Evolutionary conservation across 1,284 basidiomycete species (phyloP).

Genomic region (Pascua sp.): DNA sequence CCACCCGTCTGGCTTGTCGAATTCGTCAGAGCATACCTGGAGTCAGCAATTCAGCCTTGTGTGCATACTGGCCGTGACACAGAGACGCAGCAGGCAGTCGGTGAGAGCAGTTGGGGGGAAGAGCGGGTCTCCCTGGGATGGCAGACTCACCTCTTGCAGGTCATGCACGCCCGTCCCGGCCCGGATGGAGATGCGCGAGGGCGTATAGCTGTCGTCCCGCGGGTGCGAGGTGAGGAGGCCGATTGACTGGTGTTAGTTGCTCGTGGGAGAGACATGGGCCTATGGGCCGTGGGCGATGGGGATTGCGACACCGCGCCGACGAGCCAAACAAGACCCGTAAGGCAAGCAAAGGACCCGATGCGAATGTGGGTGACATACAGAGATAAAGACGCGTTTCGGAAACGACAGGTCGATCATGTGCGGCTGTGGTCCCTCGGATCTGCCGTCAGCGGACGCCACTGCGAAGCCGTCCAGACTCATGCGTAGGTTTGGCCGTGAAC

Average conservation of each 20-base stretch:
- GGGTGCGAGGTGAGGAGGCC: conserved; percentile 82
- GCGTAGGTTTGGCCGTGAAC: too few relatives aligned
- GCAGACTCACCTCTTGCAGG: conserved; percentile 71
- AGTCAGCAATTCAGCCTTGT: conserved; percentile 1
- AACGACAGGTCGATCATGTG: conserved; percentile 95
- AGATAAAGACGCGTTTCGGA: conserved; percentile 80
- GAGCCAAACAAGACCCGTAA: too few relatives aligned
- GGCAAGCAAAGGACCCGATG: too few relatives aligned
- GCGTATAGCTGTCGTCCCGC: conserved; percentile 95
- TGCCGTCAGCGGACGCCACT: conserved; percentile 44
- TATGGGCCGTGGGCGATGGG: too few relatives aligned
- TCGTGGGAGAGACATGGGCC: background rate
- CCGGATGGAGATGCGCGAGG: conserved; percentile 79
- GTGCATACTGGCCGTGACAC: background rate
- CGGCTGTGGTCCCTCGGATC: conserved; percentile 95
- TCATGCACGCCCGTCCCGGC: conserved; percentile 90
- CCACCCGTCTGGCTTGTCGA: conserved; percentile 93
- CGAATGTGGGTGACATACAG: conserved; percentile 56
- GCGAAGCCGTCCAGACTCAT: too few relatives aligned
- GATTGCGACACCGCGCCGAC: too few relatives aligned
- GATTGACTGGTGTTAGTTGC: conserved; percentile 72
- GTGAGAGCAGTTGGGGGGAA: too few relatives aligned
- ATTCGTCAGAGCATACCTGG: conserved; percentile 68
- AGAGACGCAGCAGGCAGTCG: too few relatives aligned
- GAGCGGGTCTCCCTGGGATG: too few relatives aligned